Base-by-base conservation (phyloP, 2,329 filamentous ascomycete genomes). In the Aspergillus aculeatus region DNA sequence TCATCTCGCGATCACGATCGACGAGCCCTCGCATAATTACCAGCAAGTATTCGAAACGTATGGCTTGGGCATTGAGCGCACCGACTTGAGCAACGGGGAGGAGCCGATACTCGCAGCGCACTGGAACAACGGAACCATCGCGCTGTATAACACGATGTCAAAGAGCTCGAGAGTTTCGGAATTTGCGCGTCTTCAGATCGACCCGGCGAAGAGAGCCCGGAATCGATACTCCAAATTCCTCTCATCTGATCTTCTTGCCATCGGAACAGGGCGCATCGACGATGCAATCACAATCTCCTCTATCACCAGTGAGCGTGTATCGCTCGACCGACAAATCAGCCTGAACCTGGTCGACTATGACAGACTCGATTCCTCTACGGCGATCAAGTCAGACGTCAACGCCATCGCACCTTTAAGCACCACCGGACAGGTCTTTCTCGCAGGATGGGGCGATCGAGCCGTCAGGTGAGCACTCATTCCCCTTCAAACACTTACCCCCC, bases 381-480 rank as follows among this genome's bases (percentile, higher is more conserved):
- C 56, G 47, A 60, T 56, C 47, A 71, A 68, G 44, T 61, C 69
- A 29, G 69, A 69, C 52, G 64, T 78, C 53, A 71, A 77, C 63
- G 68, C 68, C 62, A 74, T 80, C 47, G 71, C 72, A 14, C 73
- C 77, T 21, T 66, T 80, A 14, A 67, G 70, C 4, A 71, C 68
- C 19, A 65, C 77, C 4, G 82, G 82, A 2, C 73, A 84, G 50
- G 72, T 84, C 0, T 87, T 88, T 60, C 73, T 89, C 2, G 83
- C 83, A 32, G 85, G 85, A 9, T 85, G 84, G 69, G 84, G 84
- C 54, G 84, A 87, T 67, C 83, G 84, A 11, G 75, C 81, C 44
- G 76, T 81, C 44, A 69, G 77, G 77, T 77, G 71, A 1, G 23
- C 3, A 11, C 12, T 12, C 5, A 55, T n/a, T 4, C 12, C 9